Percentiles rank a stretch among this genome's conserved stretches.
These are phyloP conservation scores for Sequoia sempervirens DNA, from an alignment of 75 land plant species.

Conservation along the genomic window DNA sequence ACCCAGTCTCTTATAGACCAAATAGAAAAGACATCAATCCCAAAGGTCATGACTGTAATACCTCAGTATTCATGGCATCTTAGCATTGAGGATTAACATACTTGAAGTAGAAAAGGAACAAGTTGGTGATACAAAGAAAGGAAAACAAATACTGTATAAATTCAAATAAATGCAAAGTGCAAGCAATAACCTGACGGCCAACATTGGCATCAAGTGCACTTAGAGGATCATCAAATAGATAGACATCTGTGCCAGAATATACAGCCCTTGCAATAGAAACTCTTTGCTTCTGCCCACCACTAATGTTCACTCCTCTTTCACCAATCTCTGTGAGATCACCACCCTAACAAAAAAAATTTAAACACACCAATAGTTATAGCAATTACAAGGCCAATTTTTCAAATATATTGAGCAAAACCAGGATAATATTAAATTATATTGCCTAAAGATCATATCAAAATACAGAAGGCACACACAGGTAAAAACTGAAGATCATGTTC, in stretches of 20 bases:
- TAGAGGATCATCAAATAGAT: constrained; percentile 92
- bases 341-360: constrained; percentile 43
- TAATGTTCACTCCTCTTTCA: constrained; percentile 94
- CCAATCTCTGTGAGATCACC: constrained; percentile 96
- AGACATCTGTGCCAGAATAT: constrained; percentile 88
- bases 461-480: constrained; percentile 45
- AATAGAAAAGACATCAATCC: not conserved
- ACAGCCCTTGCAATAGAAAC: constrained; percentile 98
- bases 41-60: not conserved
- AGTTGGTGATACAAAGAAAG: not conserved
- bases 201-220: constrained; percentile 99
- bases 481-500: constrained; percentile 77
- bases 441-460: not conserved
- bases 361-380: too few relatives aligned
- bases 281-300: constrained; percentile 99
- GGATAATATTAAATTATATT: not conserved
- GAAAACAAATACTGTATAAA: not conserved
- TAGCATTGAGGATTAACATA: not conserved
- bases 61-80: not conserved
- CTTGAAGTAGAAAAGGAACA: not conserved
- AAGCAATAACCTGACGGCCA: constrained; percentile 62
- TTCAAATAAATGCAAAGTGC: not conserved
- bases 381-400: not conserved
- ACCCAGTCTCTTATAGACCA: not conserved
- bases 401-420: not conserved